Conservation (phyloP, 345 rosid genomes). For the Clausena lansium region DNA sequence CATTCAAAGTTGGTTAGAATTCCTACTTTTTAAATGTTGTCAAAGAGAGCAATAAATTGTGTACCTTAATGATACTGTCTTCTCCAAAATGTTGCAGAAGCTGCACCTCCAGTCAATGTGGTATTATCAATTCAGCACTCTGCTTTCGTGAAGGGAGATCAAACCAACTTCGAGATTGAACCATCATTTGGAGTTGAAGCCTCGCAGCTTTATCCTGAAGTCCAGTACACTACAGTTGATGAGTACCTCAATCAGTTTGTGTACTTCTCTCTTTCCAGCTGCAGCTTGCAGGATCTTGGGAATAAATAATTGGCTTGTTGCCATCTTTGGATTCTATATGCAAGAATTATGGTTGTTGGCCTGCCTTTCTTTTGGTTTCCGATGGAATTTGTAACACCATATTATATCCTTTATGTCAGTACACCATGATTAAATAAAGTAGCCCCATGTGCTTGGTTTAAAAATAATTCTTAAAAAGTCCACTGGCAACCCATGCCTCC, state of each 20-base stretch:
- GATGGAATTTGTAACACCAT: neutral
- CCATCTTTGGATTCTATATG: neutral
- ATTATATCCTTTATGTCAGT: neutral
- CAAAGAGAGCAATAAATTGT: too few relatives aligned
- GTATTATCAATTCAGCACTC: neutral
- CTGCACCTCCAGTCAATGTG: neutral
- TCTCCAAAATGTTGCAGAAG: neutral
- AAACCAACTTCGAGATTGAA: too few relatives aligned
- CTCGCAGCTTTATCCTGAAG: too few relatives aligned
- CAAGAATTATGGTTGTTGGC: neutral
- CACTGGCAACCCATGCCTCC: too few relatives aligned
- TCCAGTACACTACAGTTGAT: neutral
- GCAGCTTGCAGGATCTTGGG: neutral
- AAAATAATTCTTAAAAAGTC: too few relatives aligned
- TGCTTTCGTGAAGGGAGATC: too few relatives aligned
- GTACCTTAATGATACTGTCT: too few relatives aligned
- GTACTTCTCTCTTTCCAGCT: too few relatives aligned
- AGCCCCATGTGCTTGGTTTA: too few relatives aligned
- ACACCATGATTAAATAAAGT: neutral
- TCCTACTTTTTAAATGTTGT: neutral
- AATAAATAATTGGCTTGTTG: neutral
- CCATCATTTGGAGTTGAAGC: too few relatives aligned
- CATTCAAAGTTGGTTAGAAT: too few relatives aligned
- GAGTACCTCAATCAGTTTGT: too few relatives aligned
- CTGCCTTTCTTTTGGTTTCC: neutral